phyloP scores from a whole-genome alignment of 2,329 filamentous ascomycete species.

The Ramularia endophylla region DNA sequence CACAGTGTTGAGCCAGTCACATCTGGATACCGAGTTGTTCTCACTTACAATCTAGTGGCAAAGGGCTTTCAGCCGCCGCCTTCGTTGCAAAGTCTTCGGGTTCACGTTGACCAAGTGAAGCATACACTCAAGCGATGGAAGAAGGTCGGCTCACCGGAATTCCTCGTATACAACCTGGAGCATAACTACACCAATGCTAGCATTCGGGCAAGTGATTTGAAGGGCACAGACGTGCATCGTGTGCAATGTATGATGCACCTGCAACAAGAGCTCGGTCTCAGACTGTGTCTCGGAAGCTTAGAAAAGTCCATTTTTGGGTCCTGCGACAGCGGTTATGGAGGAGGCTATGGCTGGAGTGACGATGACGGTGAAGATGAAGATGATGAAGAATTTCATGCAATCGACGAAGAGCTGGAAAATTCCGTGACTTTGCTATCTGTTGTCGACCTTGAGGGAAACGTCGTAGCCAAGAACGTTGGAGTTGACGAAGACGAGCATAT shows the following conservation, averaged over 20 bases:
- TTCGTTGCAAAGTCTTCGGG: neutral
- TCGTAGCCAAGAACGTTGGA: slow-evolving; percentile 7
- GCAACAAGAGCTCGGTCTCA: slow-evolving; percentile 12
- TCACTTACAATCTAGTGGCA: slow-evolving; percentile 49
- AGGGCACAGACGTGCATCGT: slow-evolving; percentile 18
- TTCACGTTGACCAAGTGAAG: slow-evolving; percentile 13
- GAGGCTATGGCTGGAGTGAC: slow-evolving; percentile 2
- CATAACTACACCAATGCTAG: slow-evolving; percentile 26
- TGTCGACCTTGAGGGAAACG: slow-evolving; percentile 11
- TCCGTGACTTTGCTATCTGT: slow-evolving; percentile 11
- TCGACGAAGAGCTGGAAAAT: slow-evolving; percentile 10
- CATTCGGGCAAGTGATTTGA: slow-evolving; percentile 18
- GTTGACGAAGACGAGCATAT: slow-evolving; percentile 15
- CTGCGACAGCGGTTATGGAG: neutral
- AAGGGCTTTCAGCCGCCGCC: neutral
- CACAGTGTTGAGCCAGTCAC: slow-evolving; percentile 47
- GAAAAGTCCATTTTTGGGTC: slow-evolving; percentile 7
- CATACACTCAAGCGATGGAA: neutral
- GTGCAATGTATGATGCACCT: slow-evolving; percentile 5
- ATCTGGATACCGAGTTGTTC: slow-evolving; percentile 45
- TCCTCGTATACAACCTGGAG: slow-evolving; percentile 22
- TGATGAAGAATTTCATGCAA: slow-evolving; percentile 8
- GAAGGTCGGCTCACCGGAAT: neutral
- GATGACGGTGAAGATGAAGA: slow-evolving; percentile 6
- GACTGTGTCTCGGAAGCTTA: slow-evolving; percentile 16